Percentiles rank a stretch among this genome's conserved stretches.
phyloP scores from a whole-genome alignment of 129 eudicot genomes.

The Saussurea involucrata region DNA sequence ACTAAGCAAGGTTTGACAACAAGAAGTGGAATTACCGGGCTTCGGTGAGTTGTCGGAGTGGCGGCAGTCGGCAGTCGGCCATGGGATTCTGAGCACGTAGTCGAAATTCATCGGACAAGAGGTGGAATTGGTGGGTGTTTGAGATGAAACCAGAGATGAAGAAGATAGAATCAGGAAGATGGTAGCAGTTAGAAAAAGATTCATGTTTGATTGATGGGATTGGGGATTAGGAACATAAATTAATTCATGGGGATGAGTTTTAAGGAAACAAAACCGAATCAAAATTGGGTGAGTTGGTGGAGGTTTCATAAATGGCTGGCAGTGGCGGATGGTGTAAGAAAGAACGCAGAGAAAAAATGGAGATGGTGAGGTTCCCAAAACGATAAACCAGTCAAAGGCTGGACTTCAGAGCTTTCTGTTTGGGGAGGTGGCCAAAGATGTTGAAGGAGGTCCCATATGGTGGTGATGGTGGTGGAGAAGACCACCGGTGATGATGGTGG shows the following conservation, averaged over 20 bases:
- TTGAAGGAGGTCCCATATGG: too few relatives aligned
- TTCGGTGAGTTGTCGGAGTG: conserved; percentile 9
- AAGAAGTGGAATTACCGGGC: conserved; percentile 21
- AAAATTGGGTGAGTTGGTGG: neutral
- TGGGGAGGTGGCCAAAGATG: too few relatives aligned
- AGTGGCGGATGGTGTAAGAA: neutral
- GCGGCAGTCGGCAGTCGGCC: conserved; percentile 50
- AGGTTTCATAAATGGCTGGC: conserved; percentile 14
- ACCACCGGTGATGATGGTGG: too few relatives aligned
- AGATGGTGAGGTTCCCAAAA: conserved; percentile 16
- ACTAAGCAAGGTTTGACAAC: conserved; percentile 64
- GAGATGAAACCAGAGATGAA: neutral
- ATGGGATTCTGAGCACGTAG: conserved; percentile 47
- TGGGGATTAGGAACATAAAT: neutral
- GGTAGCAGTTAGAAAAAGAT: neutral
- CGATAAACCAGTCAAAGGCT: conserved; percentile 14
- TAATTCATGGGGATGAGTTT: neutral
- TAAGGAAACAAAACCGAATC: neutral
- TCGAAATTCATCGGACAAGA: conserved; percentile 56
- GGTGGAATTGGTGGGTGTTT: conserved; percentile 14
- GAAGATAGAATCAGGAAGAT: neutral
- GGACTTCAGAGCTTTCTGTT: neutral
- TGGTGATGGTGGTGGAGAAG: too few relatives aligned
- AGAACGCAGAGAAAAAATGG: neutral
- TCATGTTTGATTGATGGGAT: conserved; percentile 12